Percentiles rank a stretch among this genome's conserved stretches.
Evolutionary conservation across 345 rosid genomes (phyloP).

Genomic region (Chamaenerion angustifolium): DNA sequence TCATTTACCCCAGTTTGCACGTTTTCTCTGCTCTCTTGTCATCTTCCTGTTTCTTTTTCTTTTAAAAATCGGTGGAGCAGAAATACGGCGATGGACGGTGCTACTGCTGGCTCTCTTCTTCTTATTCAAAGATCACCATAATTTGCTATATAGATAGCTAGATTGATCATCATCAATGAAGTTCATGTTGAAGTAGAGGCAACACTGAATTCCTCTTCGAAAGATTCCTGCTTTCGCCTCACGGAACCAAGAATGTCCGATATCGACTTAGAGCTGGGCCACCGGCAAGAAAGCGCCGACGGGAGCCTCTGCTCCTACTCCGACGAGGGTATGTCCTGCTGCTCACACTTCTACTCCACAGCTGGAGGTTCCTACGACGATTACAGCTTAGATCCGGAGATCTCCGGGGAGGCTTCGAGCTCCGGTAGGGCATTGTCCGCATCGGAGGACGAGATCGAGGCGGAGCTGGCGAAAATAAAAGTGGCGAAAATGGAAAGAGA

Average conservation of each 20-base stretch:
- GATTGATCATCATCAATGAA: no score
- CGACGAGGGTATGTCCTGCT: slow-evolving; percentile 63
- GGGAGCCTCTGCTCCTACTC: slow-evolving; percentile 28
- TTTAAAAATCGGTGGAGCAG: no score
- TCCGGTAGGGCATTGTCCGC: slow-evolving; percentile 51
- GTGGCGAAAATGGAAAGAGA: slow-evolving; percentile 14
- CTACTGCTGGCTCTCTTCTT: no score
- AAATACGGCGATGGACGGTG: no score
- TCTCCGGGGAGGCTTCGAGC: slow-evolving; percentile 8
- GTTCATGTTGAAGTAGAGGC: no score
- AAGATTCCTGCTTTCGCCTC: background rate
- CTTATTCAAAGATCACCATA: no score
- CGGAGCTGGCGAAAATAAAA: slow-evolving; percentile 25
- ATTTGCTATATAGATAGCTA: no score
- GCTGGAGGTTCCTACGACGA: slow-evolving; percentile 66
- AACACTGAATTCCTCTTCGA: no score
- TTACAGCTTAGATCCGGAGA: slow-evolving; percentile 29
- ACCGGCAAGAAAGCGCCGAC: slow-evolving; percentile 8
- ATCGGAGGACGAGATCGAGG: slow-evolving; percentile 47
- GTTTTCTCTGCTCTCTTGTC: no score
- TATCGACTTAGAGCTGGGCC: slow-evolving; percentile 52
- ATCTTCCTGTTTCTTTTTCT: no score
- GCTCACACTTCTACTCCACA: slow-evolving; percentile 78
- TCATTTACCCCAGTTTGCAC: no score
- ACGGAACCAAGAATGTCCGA: background rate